Conservation (phyloP, 306 rosid genomes). For the Senna tora region DNA sequence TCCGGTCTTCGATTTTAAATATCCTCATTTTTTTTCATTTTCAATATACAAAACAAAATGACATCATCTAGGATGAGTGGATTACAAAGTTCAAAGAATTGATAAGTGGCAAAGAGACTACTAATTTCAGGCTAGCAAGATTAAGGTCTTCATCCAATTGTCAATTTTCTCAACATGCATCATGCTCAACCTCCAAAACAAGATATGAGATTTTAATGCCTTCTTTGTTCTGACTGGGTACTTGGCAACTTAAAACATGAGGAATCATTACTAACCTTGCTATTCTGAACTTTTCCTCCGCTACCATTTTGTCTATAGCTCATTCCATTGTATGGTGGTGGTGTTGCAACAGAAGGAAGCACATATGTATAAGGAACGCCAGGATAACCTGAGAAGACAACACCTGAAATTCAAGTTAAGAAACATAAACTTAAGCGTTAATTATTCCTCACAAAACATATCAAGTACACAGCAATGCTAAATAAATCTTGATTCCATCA, state of each 20-base stretch:
- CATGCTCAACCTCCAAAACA: conserved; percentile 23
- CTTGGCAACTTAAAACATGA: conserved; percentile 29
- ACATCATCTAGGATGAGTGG: background rate
- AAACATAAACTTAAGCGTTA: conserved; percentile 41
- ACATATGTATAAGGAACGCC: conserved; percentile 51
- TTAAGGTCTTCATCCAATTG: background rate
- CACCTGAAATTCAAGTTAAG: conserved; percentile 48
- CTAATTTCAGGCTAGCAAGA: conserved; percentile 1
- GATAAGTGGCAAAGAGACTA: conserved; percentile 7
- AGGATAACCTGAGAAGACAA: conserved; percentile 56
- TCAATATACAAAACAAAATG: background rate
- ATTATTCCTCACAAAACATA: conserved; percentile 21
- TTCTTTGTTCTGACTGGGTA: background rate
- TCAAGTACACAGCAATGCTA: conserved; percentile 4
- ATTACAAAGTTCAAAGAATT: background rate
- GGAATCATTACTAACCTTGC: conserved; percentile 62
- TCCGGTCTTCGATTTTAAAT: conserved; percentile 2
- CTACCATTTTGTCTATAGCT: conserved; percentile 61
- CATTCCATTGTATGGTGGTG: conserved; percentile 54
- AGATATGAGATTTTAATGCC: conserved; percentile 6
- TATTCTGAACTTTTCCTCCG: conserved; percentile 65
- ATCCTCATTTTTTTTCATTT: background rate
- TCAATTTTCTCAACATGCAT: conserved; percentile 11
- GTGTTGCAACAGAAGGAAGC: conserved; percentile 65
- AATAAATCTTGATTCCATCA: conserved; percentile 21